Base-by-base conservation (phyloP, 371 early-diverging fungal genomes). In the Mortierella sp. region DNA sequence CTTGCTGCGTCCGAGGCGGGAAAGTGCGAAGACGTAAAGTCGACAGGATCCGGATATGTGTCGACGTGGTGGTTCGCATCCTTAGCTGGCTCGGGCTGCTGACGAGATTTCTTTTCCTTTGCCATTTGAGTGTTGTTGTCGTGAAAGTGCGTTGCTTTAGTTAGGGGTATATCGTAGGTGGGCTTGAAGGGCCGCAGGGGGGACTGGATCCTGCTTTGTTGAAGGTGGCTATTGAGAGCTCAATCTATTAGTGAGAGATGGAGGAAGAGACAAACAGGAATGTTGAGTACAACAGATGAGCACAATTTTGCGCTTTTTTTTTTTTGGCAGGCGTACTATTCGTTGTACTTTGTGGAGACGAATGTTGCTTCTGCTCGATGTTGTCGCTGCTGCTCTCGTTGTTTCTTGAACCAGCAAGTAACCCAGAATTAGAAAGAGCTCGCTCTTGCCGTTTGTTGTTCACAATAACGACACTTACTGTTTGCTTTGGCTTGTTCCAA, bases 1-100 rank as follows among this genome's bases (percentile, higher is more conserved):
- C 77, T 76, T 2, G 81, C 37, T 26, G 69, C 28, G 61, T 81
- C 81, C 5, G 75, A 79, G 14, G 28, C 44, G 14, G 61, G 74
- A 5, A 44, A 21, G 16, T 4, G 3, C 34, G 69, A 43, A 3
- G 73, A 4, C 24, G 34, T 24, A 10, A 57, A 31, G 40, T 57
- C 77, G 26, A 43, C 40, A 3, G 71, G 24, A 8, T 19, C 40
- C 24, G 31, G 24, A 64, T 64, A 64, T 9, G 8, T 64, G 37
- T 64, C 67, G 67, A 37, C 10, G 19, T 26, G 28, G 9, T 26
- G 11, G 5, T 2, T 37, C 50, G 46, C 53, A 46, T 71, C 50
- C 43, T 70, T 70, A 3, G 51, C 71, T n/a, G 43, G n/a, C 19
- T 76, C 67, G 34, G 67, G 37, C 34, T 64, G 67, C 24, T 34